A percentile compares a stretch with the other conserved stretches of the same genome.
Evolutionary conservation across 257 asterid genomes (phyloP).

Genomic region (Lavandula angustifolia): DNA sequence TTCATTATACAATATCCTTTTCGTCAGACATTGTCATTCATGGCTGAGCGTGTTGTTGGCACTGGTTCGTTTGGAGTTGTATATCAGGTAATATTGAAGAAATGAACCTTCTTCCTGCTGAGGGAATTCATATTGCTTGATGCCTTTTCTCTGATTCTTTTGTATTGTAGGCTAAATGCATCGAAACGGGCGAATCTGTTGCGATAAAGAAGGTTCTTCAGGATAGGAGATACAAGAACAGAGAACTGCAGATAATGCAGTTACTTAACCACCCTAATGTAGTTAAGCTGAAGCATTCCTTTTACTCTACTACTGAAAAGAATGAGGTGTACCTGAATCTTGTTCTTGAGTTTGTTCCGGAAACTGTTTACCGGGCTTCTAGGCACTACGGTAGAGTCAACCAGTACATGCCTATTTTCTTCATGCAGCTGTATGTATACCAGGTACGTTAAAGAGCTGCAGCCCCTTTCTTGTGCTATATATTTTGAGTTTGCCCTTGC

Average conservation of each 20-base stretch:
- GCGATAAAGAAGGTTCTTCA: conserved; percentile 97
- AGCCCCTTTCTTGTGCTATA: background rate
- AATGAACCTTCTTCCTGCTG: background rate
- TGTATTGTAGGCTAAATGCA: conserved; percentile 69
- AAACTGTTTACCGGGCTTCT: conserved; percentile 76
- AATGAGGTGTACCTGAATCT: conserved; percentile 86
- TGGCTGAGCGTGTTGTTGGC: conserved; percentile 72
- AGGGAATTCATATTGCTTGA: background rate
- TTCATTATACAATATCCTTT: conserved; percentile 2
- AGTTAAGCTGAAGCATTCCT: conserved; percentile 74
- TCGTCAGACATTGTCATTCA: conserved; percentile 69
- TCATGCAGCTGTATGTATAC: conserved; percentile 77
- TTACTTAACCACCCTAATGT: conserved; percentile 75
- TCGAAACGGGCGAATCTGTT: conserved; percentile 74
- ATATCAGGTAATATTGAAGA: conserved; percentile 61
- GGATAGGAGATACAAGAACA: conserved; percentile 89
- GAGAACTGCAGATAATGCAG: conserved; percentile 81
- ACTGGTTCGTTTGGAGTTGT: conserved; percentile 76
- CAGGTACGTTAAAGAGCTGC: conserved; percentile 50
- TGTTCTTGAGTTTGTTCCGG: conserved; percentile 79
- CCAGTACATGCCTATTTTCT: conserved; percentile 71
- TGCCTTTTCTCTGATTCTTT: background rate
- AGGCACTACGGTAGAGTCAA: conserved; percentile 75
- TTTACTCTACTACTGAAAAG: conserved; percentile 79
- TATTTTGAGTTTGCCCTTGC: background rate